These are phyloP conservation scores for Saccharomycopsis babjevae DNA, from an alignment of 805 yeast genomes.

Conservation along the genomic window DNA sequence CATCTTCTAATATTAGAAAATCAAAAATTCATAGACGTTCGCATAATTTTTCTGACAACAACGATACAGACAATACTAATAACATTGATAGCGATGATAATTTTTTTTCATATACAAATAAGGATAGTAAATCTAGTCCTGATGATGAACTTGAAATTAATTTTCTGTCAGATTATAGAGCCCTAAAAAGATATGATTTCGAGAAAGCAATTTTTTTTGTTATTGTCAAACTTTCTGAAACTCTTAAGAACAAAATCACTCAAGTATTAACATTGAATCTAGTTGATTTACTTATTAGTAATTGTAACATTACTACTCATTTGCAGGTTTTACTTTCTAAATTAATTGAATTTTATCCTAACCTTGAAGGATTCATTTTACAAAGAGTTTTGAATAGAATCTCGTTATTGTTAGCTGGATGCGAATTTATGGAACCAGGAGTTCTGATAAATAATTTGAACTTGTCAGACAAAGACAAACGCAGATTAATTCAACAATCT, in stretches of 20 bases:
- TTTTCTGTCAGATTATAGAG: constrained; percentile 11
- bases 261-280: constrained; percentile 13
- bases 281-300: constrained; percentile 10
- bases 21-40: background rate
- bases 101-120: constrained; percentile 1
- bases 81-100: background rate
- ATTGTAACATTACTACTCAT: constrained; percentile 13
- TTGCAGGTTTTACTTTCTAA: constrained; percentile 4
- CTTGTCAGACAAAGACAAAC: constrained; percentile 7
- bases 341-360: constrained; percentile 15
- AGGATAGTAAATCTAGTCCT: background rate
- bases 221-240: constrained; percentile 13
- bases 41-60: background rate
- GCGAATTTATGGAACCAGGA: constrained; percentile 17
- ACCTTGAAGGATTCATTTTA: constrained; percentile 15
- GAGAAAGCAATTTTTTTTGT: constrained; percentile 17
- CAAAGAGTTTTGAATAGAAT: constrained; percentile 9
- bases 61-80: background rate
- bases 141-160: constrained; percentile 2
- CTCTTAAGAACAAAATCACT: constrained; percentile 12
- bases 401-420: constrained; percentile 11
- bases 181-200: constrained; percentile 13
- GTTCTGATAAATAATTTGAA: constrained; percentile 14
- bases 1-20: constrained; percentile 1
- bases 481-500: constrained; percentile 8